Evolutionary conservation across 768 basidiomycete species (phyloP).

Genomic region (Boletus vinaceobasis): DNA sequence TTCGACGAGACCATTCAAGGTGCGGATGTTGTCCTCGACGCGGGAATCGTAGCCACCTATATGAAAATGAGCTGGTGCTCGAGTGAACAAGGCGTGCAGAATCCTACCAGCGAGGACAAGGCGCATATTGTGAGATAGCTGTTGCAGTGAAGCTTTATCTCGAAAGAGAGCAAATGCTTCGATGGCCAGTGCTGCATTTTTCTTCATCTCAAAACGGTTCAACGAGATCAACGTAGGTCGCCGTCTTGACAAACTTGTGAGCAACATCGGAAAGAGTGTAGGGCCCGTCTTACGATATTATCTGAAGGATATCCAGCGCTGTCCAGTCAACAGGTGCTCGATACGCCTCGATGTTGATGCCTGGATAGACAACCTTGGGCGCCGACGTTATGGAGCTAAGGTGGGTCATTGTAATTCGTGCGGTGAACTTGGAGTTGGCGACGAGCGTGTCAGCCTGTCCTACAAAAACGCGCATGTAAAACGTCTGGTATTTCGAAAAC

Average conservation of each 20-base stretch:
- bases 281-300: conserved; percentile 49
- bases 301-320: conserved; percentile 50
- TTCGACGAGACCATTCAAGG: conserved; percentile 58
- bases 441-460: conserved; percentile 89
- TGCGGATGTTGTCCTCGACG: conserved; percentile 77
- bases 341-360: conserved; percentile 82
- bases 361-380: conserved; percentile 90
- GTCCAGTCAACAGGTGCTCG: conserved; percentile 39
- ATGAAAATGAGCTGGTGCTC: neutral
- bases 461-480: conserved; percentile 28
- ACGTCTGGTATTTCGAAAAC: neutral
- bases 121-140: conserved; percentile 41
- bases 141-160: conserved; percentile 20
- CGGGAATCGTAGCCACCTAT: conserved; percentile 89
- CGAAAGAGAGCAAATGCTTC: conserved; percentile 65
- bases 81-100: neutral
- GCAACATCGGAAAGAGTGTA: neutral
- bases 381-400: conserved; percentile 62
- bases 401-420: conserved; percentile 71
- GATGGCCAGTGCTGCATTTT: conserved; percentile 82
- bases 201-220: conserved; percentile 96
- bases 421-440: conserved; percentile 89
- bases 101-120: conserved; percentile 74
- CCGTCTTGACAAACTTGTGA: conserved; percentile 37
- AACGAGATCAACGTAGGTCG: conserved; percentile 79